These are phyloP conservation scores for Triticum timopheevii DNA, from an alignment of 176 grass and related monocot species.

Conservation along the genomic window DNA sequence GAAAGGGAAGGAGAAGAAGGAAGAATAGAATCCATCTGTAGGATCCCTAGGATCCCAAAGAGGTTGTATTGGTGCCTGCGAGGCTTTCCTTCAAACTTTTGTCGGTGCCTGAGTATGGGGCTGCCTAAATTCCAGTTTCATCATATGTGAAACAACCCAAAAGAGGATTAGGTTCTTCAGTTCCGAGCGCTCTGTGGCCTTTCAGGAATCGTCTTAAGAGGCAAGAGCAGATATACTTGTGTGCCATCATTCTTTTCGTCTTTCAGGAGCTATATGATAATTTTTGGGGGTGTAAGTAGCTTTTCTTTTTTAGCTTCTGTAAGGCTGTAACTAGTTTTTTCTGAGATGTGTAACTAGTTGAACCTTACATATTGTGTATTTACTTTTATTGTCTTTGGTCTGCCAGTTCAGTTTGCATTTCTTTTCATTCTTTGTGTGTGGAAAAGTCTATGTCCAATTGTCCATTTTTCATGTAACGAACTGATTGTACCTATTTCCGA, in stretches of 20 bases:
- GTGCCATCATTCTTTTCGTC: constrained; percentile 28
- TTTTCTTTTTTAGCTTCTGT: background rate
- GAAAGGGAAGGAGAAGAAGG: constrained; percentile 55
- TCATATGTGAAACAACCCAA: constrained; percentile 29
- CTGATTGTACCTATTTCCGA: background rate
- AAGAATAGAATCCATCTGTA: constrained; percentile 45
- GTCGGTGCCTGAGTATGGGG: background rate
- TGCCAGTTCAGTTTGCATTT: constrained; percentile 14
- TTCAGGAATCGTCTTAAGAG: background rate
- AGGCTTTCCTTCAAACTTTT: background rate
- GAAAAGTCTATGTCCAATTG: background rate
- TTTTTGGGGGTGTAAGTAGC: constrained; percentile 28
- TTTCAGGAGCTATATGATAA: constrained; percentile 12
- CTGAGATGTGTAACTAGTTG: constrained; percentile 15
- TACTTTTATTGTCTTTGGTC: background rate
- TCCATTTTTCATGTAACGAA: background rate
- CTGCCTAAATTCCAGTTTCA: background rate
- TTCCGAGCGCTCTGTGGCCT: constrained; percentile 13
- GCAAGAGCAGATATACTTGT: constrained; percentile 17
- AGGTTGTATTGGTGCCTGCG: background rate
- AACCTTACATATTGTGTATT: constrained; percentile 1
- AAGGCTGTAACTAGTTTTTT: background rate
- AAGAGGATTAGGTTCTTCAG: constrained; percentile 13
- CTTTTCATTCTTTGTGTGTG: background rate
- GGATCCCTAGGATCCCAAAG: background rate